phyloP scores from a whole-genome alignment of 495 filamentous ascomycete genomes.

The Penicillium dipodomyicola region DNA sequence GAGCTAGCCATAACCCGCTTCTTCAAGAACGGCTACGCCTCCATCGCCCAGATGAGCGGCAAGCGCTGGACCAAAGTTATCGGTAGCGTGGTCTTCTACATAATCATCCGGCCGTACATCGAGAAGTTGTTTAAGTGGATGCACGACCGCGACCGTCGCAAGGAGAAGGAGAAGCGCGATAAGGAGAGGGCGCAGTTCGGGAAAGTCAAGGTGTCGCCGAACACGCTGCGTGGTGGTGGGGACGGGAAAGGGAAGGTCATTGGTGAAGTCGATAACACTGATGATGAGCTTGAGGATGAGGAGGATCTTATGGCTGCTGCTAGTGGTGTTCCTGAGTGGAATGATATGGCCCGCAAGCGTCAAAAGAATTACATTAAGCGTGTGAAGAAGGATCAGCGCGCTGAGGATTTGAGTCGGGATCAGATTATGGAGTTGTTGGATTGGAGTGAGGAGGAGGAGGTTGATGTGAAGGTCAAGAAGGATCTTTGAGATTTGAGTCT shows the following conservation, averaged over 20 bases:
- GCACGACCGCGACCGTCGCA: conserved; percentile 55
- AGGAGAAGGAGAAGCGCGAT: conserved; percentile 50
- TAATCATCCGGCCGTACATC: conserved; percentile 65
- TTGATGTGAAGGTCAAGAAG: conserved; percentile 34
- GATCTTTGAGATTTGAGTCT: conserved; percentile 8
- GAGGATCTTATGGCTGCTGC: conserved; percentile 39
- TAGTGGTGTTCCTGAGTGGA: conserved; percentile 51
- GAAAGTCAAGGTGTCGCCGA: conserved; percentile 60
- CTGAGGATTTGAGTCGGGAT: conserved; percentile 47
- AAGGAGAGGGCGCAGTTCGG: conserved; percentile 33
- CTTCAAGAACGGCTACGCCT: conserved; percentile 52
- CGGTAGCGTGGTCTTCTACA: conserved; percentile 58
- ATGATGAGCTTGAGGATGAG: conserved; percentile 60
- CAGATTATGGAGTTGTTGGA: conserved; percentile 68
- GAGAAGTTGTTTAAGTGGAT: conserved; percentile 51
- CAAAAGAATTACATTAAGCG: conserved; percentile 59
- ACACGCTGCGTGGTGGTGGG: conserved; percentile 56
- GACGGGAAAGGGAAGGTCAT: conserved; percentile 43
- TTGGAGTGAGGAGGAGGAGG: conserved; percentile 49
- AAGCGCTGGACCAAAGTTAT: conserved; percentile 61
- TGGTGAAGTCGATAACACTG: conserved; percentile 45
- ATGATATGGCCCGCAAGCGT: conserved; percentile 56
- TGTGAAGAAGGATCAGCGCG: conserved; percentile 42
- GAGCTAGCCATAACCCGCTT: conserved; percentile 36
- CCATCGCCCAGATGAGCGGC: conserved; percentile 53